These are phyloP conservation scores for Borovskyia barvae DNA, from an alignment of 208 protist genomes.

Conservation along the genomic window DNA sequence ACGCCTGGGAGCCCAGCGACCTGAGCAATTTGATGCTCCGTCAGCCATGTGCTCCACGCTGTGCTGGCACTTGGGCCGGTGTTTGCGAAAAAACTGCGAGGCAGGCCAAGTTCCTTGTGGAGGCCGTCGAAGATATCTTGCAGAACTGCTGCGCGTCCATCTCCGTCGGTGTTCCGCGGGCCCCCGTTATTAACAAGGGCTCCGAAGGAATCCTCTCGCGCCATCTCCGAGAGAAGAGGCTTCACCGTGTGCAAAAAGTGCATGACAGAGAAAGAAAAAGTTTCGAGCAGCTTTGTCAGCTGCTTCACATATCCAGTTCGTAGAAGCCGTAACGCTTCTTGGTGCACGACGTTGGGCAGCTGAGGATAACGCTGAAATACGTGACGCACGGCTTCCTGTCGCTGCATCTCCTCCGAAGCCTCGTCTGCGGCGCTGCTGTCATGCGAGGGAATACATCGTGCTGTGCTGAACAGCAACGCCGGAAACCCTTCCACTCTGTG, in stretches of 20 bases:
- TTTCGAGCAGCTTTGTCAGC: slow-evolving; percentile 26
- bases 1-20: slow-evolving; percentile 16
- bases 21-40: slow-evolving; percentile 13
- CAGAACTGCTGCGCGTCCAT: slow-evolving; percentile 2
- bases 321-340: slow-evolving; percentile 25
- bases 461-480: slow-evolving; percentile 19
- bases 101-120: slow-evolving; percentile 68
- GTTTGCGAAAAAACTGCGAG: slow-evolving; percentile 21
- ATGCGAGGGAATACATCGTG: slow-evolving; percentile 1
- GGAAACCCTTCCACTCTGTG: slow-evolving; percentile 11
- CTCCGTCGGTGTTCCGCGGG: not conserved
- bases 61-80: not conserved
- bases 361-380: slow-evolving; percentile 25
- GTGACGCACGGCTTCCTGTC: slow-evolving; percentile 18
- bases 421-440: slow-evolving; percentile 13
- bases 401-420: slow-evolving; percentile 23
- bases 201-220: not conserved
- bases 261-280: slow-evolving; percentile 24
- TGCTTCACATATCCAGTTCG: slow-evolving; percentile 25
- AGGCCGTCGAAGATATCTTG: slow-evolving; percentile 44
- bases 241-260: slow-evolving; percentile 11
- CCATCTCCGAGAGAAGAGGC: not conserved
- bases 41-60: slow-evolving; percentile 13
- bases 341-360: slow-evolving; percentile 23
- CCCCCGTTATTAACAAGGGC: not conserved